Percentiles rank a stretch among this genome's conserved stretches.
Evolutionary conservation across 805 yeast species (phyloP).

Genomic region (Kuraishia hungarica): DNA sequence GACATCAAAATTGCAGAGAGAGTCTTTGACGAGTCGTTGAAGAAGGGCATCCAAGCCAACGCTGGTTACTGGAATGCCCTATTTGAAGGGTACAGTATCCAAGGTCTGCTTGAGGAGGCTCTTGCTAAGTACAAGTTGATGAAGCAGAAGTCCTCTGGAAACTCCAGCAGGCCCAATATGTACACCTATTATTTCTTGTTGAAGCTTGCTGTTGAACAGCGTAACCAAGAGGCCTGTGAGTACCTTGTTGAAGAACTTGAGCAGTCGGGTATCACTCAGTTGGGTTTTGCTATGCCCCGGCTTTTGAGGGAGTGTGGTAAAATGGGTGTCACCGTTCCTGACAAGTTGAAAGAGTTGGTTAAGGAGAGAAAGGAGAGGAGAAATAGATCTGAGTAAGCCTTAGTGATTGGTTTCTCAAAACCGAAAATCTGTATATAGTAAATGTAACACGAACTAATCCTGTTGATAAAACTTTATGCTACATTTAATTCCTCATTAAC

Average conservation of each 20-base stretch:
- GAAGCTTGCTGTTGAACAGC: constrained; percentile 24
- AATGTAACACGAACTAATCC: no score
- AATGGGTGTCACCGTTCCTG: constrained; percentile 12
- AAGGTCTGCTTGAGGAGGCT: constrained; percentile 29
- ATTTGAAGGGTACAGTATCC: constrained; percentile 37
- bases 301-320: constrained; percentile 16
- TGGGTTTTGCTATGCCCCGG: constrained; percentile 33
- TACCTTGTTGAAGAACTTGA: constrained; percentile 30
- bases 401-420: neutral
- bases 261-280: constrained; percentile 16
- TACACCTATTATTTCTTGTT: constrained; percentile 42
- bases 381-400: neutral
- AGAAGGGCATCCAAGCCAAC: constrained; percentile 24
- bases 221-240: constrained; percentile 24
- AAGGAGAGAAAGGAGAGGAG: neutral
- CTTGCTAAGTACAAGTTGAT: constrained; percentile 29
- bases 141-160: constrained; percentile 12
- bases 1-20: constrained; percentile 30
- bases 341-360: neutral
- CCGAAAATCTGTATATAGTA: neutral
- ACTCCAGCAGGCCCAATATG: constrained; percentile 28
- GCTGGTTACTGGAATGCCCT: constrained; percentile 35
- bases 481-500: neutral
- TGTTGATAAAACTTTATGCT: neutral
- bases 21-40: constrained; percentile 27